phyloP scores from a whole-genome alignment of 192 early-diverging fungal species.

The Backusella liffmaniae region DNA sequence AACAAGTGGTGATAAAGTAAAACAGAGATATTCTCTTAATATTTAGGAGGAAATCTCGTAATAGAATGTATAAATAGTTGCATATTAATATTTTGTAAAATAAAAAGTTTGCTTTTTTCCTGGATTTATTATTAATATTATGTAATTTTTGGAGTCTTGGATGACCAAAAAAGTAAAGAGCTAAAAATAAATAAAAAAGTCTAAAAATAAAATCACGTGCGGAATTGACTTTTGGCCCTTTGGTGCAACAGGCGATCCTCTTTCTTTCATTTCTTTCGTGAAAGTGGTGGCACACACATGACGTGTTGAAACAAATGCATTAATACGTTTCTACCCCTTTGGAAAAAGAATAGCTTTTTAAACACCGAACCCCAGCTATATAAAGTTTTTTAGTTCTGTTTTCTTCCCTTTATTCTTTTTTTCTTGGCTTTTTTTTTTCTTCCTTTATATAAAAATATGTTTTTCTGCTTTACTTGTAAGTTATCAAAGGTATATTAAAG shows the following conservation, averaged over 20 bases:
- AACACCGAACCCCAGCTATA: neutral
- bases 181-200: neutral
- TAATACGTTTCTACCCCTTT: neutral
- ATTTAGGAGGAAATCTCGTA: too few species aligned
- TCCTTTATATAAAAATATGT: constrained; percentile 13
- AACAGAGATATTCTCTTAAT: neutral
- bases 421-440: neutral
- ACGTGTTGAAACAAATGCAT: neutral
- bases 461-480: constrained; percentile 40
- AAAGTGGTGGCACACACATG: neutral
- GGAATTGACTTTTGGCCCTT: neutral
- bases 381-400: neutral
- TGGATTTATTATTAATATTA: neutral
- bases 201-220: constrained; percentile 6
- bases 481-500: neutral
- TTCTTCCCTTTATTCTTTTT: neutral
- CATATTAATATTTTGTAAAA: neutral
- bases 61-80: too few species aligned
- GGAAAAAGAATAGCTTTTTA: neutral
- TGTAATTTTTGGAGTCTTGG: neutral
- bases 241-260: neutral
- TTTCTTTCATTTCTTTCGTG: neutral
- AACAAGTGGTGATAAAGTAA: neutral
- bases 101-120: neutral
- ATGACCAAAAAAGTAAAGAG: neutral